phyloP scores from a whole-genome alignment of 2,329 filamentous ascomycete genomes.

The Cercospora brassicicola region DNA sequence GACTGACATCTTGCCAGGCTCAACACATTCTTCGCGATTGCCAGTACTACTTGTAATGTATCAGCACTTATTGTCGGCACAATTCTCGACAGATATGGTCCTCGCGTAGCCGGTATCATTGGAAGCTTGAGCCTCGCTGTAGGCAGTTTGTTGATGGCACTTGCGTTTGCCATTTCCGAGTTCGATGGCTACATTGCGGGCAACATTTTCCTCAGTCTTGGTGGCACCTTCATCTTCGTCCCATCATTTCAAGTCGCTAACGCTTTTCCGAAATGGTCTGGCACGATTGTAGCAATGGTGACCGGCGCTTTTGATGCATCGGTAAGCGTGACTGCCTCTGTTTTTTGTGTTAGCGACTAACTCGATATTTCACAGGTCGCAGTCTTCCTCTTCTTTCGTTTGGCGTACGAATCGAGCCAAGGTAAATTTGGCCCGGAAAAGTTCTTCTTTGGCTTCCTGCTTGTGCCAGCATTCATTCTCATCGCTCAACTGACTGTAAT shows the following conservation, averaged over 20 bases:
- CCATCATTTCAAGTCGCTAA: slow-evolving; percentile 54
- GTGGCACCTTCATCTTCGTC: slow-evolving; percentile 53
- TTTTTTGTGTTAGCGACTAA: not conserved
- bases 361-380: slow-evolving; percentile 37
- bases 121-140: slow-evolving; percentile 66
- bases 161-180: slow-evolving; percentile 58
- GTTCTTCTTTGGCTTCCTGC: slow-evolving; percentile 51
- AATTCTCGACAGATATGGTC: slow-evolving; percentile 79
- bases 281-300: slow-evolving; percentile 50
- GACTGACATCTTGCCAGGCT: slow-evolving; percentile 46
- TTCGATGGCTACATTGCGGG: slow-evolving; percentile 66
- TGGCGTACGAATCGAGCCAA: slow-evolving; percentile 47
- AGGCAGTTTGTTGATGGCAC: slow-evolving; percentile 71
- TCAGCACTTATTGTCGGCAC: slow-evolving; percentile 81
- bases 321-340: slow-evolving; percentile 12
- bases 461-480: slow-evolving; percentile 48
- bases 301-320: slow-evolving; percentile 54
- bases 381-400: slow-evolving; percentile 51
- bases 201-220: slow-evolving; percentile 51
- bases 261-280: slow-evolving; percentile 51
- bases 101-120: slow-evolving; percentile 70
- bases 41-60: slow-evolving; percentile 83
- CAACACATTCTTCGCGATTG: slow-evolving; percentile 90
- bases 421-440: slow-evolving; percentile 47
- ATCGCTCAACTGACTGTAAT: slow-evolving; percentile 50